These are phyloP conservation scores for Boeremia exigua DNA, from an alignment of 2,329 filamentous ascomycete species.

Conservation along the genomic window DNA sequence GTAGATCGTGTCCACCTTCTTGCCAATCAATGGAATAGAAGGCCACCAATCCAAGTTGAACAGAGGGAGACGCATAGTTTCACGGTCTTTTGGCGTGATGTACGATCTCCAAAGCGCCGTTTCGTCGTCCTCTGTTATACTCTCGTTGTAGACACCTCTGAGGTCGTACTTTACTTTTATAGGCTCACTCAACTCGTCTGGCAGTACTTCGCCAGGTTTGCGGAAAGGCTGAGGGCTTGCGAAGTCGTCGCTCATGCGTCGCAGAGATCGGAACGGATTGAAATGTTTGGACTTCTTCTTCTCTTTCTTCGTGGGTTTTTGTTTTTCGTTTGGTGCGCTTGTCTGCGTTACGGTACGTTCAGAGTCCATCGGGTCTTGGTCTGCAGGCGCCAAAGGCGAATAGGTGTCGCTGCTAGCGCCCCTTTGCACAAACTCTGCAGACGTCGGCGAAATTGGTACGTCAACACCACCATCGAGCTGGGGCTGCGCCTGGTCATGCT, in stretches of 20 bases:
- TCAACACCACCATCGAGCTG: constrained; percentile 32
- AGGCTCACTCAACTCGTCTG: constrained; percentile 34
- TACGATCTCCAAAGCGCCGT: constrained; percentile 78
- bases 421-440: constrained; percentile 34
- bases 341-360: constrained; percentile 30
- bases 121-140: constrained; percentile 39
- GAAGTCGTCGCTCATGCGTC: constrained; percentile 41
- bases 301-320: constrained; percentile 22
- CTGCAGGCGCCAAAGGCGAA: constrained; percentile 32
- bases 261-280: constrained; percentile 33
- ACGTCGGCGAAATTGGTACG: constrained; percentile 31
- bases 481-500: constrained; percentile 16
- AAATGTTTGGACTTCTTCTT: constrained; percentile 24
- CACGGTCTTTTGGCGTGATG: constrained; percentile 79
- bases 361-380: constrained; percentile 29
- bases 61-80: constrained; percentile 77
- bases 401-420: constrained; percentile 43
- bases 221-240: constrained; percentile 54
- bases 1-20: constrained; percentile 95
- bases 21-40: constrained; percentile 76
- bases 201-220: constrained; percentile 47
- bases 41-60: constrained; percentile 70
- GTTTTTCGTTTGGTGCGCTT: constrained; percentile 31
- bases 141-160: constrained; percentile 39
- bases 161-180: constrained; percentile 41